A percentile compares a stretch with the other conserved stretches of the same genome.
Conservation (phyloP, 495 filamentous ascomycete species). For the Rhizodiscina lignyota region DNA sequence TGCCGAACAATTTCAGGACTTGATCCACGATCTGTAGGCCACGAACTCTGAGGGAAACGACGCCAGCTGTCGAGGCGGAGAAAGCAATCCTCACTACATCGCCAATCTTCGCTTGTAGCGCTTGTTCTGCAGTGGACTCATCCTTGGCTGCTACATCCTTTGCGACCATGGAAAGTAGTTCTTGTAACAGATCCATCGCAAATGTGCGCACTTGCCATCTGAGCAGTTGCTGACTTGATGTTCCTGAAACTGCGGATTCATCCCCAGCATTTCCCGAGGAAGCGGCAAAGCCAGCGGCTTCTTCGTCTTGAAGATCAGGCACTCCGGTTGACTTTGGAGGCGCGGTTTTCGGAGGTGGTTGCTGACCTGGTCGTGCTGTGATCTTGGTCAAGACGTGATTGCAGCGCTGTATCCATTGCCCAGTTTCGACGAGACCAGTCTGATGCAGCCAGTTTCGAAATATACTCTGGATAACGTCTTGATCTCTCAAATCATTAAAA, state of each 20-base stretch:
- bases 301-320: slow-evolving; percentile 81
- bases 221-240: slow-evolving; percentile 66
- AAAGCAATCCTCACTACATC: slow-evolving; percentile 97
- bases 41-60: slow-evolving; percentile 74
- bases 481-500: slow-evolving; percentile 57
- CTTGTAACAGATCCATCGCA: slow-evolving; percentile 79
- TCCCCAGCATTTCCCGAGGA: slow-evolving; percentile 40
- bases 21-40: slow-evolving; percentile 88
- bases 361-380: slow-evolving; percentile 33
- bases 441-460: slow-evolving; percentile 84
- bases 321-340: slow-evolving; percentile 32
- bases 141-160: slow-evolving; percentile 55
- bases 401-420: slow-evolving; percentile 70
- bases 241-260: slow-evolving; percentile 40
- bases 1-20: slow-evolving; percentile 89
- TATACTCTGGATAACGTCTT: slow-evolving; percentile 63
- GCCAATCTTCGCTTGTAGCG: slow-evolving; percentile 67
- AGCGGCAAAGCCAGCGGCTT: slow-evolving; percentile 84
- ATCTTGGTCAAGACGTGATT: slow-evolving; percentile 83
- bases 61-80: slow-evolving; percentile 85
- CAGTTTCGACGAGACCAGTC: slow-evolving; percentile 60
- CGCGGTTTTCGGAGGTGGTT: slow-evolving; percentile 21
- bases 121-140: slow-evolving; percentile 51
- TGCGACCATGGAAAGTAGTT: slow-evolving; percentile 56
- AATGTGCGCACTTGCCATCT: slow-evolving; percentile 95